phyloP scores from a whole-genome alignment of 495 filamentous ascomycete genomes.

The Pyrenula aspistea region DNA sequence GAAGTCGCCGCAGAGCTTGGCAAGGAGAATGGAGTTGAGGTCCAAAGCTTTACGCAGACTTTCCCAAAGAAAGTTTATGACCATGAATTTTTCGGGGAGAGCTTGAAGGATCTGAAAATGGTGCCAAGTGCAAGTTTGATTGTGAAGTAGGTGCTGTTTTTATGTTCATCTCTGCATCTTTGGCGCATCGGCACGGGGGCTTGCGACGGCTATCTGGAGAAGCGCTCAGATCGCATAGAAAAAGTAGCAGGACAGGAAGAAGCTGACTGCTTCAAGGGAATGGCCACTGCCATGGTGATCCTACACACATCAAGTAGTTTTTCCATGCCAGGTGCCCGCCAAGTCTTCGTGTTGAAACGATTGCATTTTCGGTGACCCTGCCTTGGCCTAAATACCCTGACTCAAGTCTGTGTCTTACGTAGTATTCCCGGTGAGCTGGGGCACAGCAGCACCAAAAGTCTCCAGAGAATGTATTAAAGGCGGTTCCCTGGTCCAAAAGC shows the following conservation, averaged over 20 bases:
- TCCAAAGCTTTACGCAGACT: constrained; percentile 67
- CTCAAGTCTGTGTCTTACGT: too few species aligned
- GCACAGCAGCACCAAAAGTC: too few species aligned
- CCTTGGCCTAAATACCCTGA: too few species aligned
- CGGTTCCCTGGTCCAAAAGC: too few species aligned
- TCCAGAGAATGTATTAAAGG: too few species aligned
- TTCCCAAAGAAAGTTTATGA: constrained; percentile 82
- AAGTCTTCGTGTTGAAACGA: too few species aligned
- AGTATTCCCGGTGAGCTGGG: too few species aligned
- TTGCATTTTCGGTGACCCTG: too few species aligned
- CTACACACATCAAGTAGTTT: not conserved
- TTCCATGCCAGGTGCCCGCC: too few species aligned
- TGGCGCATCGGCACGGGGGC: not conserved
- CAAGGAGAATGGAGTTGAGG: constrained; percentile 48
- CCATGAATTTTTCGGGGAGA: constrained; percentile 72
- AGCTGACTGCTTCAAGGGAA: not conserved
- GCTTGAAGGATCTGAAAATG: constrained; percentile 82
- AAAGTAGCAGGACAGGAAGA: too few species aligned
- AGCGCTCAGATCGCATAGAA: not conserved
- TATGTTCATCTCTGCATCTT: not conserved
- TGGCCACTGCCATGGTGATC: not conserved
- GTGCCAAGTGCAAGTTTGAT: constrained; percentile 82
- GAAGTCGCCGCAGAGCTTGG: constrained; percentile 73
- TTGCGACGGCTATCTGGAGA: not conserved
- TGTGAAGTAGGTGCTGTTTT: constrained; percentile 31